These are phyloP conservation scores for Arachis monticola DNA, from an alignment of 331 rosid genomes.

Conservation along the genomic window DNA sequence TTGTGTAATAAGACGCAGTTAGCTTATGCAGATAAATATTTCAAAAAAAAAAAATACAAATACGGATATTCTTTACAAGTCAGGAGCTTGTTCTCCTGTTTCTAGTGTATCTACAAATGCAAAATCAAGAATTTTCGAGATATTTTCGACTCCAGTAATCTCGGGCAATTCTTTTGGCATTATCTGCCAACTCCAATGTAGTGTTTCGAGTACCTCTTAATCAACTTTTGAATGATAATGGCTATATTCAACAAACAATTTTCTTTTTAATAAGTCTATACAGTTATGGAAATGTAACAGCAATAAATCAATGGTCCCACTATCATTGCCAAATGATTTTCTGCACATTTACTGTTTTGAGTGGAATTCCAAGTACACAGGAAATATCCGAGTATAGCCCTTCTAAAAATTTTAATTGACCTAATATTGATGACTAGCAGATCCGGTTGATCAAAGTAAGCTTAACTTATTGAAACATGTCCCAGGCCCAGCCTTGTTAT, in stretches of 20 bases:
- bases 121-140: no score
- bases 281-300: neutral
- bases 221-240: neutral
- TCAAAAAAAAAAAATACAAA: no score
- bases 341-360: neutral
- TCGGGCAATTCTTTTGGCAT: neutral
- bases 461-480: neutral
- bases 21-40: no score
- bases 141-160: neutral
- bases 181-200: neutral
- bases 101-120: no score
- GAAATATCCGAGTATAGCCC: neutral
- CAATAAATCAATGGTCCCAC: neutral
- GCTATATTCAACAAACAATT: neutral
- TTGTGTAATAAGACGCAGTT: no score
- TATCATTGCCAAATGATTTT: neutral
- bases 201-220: neutral
- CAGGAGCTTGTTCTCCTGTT: no score
- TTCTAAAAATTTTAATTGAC: neutral
- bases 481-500: constrained; percentile 44
- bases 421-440: neutral
- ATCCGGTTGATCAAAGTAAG: neutral
- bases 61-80: no score
- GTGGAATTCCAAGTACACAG: neutral
- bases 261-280: neutral